Conservation (phyloP, 2,329 filamentous ascomycete species). For the Trichoderma guizhouense region DNA sequence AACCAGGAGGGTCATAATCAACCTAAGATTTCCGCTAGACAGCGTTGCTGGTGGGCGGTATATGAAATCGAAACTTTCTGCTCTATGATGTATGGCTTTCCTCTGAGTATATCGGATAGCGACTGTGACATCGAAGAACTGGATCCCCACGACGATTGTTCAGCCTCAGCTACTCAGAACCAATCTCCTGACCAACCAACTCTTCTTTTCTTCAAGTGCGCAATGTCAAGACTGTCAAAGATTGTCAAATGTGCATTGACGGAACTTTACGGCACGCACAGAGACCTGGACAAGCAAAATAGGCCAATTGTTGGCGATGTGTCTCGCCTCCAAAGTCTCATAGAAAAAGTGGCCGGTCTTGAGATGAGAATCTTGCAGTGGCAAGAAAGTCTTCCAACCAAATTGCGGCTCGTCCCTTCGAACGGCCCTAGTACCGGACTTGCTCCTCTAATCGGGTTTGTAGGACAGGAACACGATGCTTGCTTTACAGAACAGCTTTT, state of each 20-base stretch:
- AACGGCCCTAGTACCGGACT: neutral
- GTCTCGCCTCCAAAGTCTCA: neutral
- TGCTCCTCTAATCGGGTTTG: too few relatives aligned
- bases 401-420: neutral
- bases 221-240: neutral
- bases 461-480: too few relatives aligned
- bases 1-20: neutral
- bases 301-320: neutral
- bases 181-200: neutral
- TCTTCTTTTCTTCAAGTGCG: neutral
- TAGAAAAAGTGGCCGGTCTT: neutral
- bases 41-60: neutral
- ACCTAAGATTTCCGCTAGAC: neutral
- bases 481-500: neutral
- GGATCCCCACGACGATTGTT: neutral
- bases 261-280: neutral
- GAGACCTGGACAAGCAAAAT: neutral
- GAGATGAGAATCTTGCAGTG: neutral
- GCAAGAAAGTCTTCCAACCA: neutral
- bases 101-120: neutral
- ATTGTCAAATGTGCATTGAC: neutral
- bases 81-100: neutral
- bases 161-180: neutral
- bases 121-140: neutral
- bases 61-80: neutral